Base-by-base conservation (phyloP, 1,284 basidiomycete species). In the Phlebopus sp. region DNA sequence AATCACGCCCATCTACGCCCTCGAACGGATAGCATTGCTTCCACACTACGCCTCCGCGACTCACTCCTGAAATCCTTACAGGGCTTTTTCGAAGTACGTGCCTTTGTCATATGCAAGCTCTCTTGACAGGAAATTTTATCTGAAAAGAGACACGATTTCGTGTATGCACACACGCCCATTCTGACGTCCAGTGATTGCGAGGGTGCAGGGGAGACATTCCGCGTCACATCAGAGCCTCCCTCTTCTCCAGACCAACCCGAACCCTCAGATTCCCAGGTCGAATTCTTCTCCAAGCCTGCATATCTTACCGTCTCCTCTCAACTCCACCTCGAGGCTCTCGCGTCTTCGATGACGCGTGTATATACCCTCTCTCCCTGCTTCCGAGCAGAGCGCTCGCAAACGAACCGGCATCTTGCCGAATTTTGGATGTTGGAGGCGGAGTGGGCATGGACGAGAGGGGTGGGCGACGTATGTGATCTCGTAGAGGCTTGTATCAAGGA, bases 361-460 rank as follows among this genome's bases (percentile, higher is more conserved):
- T 99, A 94, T 73, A 94, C 93, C 0, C 78, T 97, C 18, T 86
- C 89, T 0, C 95, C 96, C 0, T 86, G 86, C 50, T 99, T 99
- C 69, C 86, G 96, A 17, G 96, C 96, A 15, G 96, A 99, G 61
- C 82, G 83, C 6, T 90, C 85, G 4, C 79, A 87, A 57, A 98
- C 96, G 1, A 83, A 82, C 42, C 78, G 96, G n/a, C 96, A 99
- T 67, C 78, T 99, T 6, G 83, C 92, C 41, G 97, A 99, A 65
- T 99, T 99, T 68, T 97, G 92, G 90, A 99, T 99, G 96, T 79
- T 97, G 48, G 96, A 99, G 69, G 93, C 90, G 0, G 96, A 97
- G 64, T 83, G 90, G 73, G 82, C 82, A 0, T 90, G 90, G 62
- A 69, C 66, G 25, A 59, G 62, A 25, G 58, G 62, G 13, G 69